These are phyloP conservation scores for Marchantia paleacea DNA, from an alignment of 225 moss, liverwort and hornwort species.

Conservation along the genomic window DNA sequence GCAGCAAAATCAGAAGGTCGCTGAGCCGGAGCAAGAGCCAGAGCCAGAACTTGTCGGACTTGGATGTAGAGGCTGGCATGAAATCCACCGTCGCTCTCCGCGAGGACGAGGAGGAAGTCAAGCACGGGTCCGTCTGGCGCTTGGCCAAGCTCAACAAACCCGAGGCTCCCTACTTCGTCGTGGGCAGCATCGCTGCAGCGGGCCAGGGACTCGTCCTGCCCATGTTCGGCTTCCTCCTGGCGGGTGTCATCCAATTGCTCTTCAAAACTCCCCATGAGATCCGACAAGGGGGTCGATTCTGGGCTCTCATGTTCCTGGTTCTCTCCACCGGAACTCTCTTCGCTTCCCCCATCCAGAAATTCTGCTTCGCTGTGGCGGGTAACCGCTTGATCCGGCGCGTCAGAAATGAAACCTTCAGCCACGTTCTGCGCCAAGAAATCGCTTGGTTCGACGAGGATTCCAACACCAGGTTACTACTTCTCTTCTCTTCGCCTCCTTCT, in stretches of 20 bases:
- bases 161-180: slow-evolving; percentile 49
- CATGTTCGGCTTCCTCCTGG: slow-evolving; percentile 61
- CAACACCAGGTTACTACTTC: slow-evolving; percentile 20
- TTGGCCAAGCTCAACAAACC: slow-evolving; percentile 53
- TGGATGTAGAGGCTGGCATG: neutral
- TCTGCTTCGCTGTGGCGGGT: slow-evolving; percentile 36
- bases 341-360: slow-evolving; percentile 27
- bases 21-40: neutral
- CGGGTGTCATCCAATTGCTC: slow-evolving; percentile 49
- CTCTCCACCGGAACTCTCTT: slow-evolving; percentile 45
- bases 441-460: slow-evolving; percentile 30
- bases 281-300: slow-evolving; percentile 57
- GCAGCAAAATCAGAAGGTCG: slow-evolving; percentile 6
- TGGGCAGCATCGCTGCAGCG: slow-evolving; percentile 45
- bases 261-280: slow-evolving; percentile 49
- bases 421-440: slow-evolving; percentile 27
- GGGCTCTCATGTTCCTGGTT: slow-evolving; percentile 70
- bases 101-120: slow-evolving; percentile 15
- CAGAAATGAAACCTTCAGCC: slow-evolving; percentile 14
- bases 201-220: slow-evolving; percentile 52
- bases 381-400: slow-evolving; percentile 20
- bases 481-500: neutral
- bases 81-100: neutral
- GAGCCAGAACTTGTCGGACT: too few relatives aligned
- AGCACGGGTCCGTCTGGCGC: slow-evolving; percentile 56